Base-by-base conservation (phyloP, 2,329 filamentous ascomycete species). In the Curvularia hawaiiensis region DNA sequence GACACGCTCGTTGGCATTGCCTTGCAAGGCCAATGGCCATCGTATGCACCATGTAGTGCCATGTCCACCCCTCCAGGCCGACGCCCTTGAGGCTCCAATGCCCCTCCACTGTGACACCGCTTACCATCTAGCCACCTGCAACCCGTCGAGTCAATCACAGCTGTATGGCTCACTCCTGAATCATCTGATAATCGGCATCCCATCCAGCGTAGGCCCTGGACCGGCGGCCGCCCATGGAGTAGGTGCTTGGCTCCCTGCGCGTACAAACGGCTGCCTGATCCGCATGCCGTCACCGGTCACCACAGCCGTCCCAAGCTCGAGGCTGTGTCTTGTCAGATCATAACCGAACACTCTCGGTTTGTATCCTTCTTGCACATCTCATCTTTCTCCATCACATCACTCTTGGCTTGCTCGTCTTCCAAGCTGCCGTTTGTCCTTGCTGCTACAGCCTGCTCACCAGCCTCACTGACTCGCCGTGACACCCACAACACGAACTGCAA, bases 241-340 rank as follows among this genome's bases (percentile, higher is more conserved):
- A 20, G 28, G 51, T 18, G 40, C 48, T 50, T 58, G 49, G 51
- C 55, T 39, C 49, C 50, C 33, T 35, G 24, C 46, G 30, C 39
- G 30, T 31, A 51, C 43, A 40, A 38, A 58, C 44, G 50, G 52
- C 50, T 62, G 64, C 64, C 64, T 66, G 64, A 53, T 64, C 18
- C 22, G 43, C 50, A 28, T 43, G 48, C 38, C 40, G 22, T 51
- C 51, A 49, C 38, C 40, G 52, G 52, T 48, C 56, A 53, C 54
- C 30, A 53, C 39, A 61, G 50, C 52, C 56, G 61, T 33, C 52
- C 60, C 60, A 64, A 58, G 50, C 58, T 38, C 47, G 14, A 49
- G 57, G 30, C 24, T 12, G 6, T 26, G 30, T 30, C 22, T n/a
- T 35, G 6, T 51, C 51, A 33, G 18, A 33, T 45, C 28, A n/a